Percentiles rank a stretch among this genome's conserved stretches.
These are phyloP conservation scores for Fusarium anguioides DNA, from an alignment of 2,329 filamentous ascomycete species.

Conservation along the genomic window DNA sequence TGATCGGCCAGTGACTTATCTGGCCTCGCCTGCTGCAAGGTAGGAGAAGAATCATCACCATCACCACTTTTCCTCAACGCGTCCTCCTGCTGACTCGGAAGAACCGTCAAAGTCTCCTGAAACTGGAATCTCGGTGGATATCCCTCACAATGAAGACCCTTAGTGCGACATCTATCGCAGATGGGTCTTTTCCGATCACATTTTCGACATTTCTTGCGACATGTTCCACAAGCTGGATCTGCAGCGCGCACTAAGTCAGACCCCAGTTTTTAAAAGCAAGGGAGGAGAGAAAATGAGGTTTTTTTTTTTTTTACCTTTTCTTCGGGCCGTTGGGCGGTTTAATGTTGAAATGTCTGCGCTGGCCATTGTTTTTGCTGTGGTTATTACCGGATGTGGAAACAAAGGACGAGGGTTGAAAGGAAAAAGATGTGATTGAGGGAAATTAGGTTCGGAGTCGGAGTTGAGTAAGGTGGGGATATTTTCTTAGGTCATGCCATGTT, in stretches of 20 bases:
- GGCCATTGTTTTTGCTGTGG: conserved; percentile 22
- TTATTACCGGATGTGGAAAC: conserved; percentile 7
- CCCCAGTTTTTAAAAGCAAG: no score
- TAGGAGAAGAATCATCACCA: not conserved
- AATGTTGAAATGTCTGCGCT: not conserved
- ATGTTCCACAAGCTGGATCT: conserved; percentile 49
- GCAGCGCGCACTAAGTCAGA: no score
- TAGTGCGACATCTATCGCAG: conserved; percentile 45
- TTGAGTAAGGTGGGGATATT: not conserved
- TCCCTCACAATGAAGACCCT: conserved; percentile 48
- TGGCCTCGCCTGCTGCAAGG: not conserved
- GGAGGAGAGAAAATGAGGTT: no score
- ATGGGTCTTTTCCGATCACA: conserved; percentile 46
- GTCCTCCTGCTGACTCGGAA: rapidly evolving
- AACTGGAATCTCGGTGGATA: conserved; percentile 48
- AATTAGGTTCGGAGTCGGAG: not conserved
- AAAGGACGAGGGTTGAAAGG: not conserved
- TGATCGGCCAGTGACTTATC: not conserved
- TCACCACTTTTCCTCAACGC: not conserved
- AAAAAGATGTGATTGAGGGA: not conserved
- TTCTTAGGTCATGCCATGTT: not conserved
- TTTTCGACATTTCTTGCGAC: conserved; percentile 49
- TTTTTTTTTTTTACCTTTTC: conserved; percentile 40
- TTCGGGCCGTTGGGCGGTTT: conserved; percentile 33
- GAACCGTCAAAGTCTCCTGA: conserved; percentile 23